Conservation (phyloP, 2,329 filamentous ascomycete genomes). For the Beauveria sp. region DNA sequence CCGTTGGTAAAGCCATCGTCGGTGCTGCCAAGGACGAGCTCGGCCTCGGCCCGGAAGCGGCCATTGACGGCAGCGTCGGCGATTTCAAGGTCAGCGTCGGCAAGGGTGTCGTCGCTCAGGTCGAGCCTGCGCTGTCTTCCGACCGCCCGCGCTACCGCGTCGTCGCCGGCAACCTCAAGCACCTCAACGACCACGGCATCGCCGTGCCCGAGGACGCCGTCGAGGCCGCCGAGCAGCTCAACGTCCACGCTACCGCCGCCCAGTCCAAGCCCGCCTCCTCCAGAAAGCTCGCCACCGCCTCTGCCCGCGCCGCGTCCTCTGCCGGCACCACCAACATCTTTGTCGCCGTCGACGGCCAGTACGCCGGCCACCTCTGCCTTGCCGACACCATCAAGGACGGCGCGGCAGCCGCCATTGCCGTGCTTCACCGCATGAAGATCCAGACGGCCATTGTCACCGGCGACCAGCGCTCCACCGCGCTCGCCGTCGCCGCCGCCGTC, state of each 20-base stretch:
- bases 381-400: constrained; percentile 88
- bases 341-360: constrained; percentile 74
- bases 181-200: constrained; percentile 65
- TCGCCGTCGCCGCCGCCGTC: constrained; percentile 74
- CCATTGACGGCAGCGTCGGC: constrained; percentile 74
- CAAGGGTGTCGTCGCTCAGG: constrained; percentile 71
- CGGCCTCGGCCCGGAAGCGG: constrained; percentile 60
- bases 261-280: constrained; percentile 45
- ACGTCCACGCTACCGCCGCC: constrained; percentile 44
- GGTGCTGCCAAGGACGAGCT: constrained; percentile 68
- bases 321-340: constrained; percentile 87
- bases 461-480: constrained; percentile 76
- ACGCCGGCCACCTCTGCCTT: constrained; percentile 75
- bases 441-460: constrained; percentile 89
- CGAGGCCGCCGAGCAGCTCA: constrained; percentile 53
- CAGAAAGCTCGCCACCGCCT: constrained; percentile 14
- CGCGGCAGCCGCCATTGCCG: constrained; percentile 70
- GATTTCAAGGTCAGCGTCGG: constrained; percentile 81
- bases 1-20: constrained; percentile 84
- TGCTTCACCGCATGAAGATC: constrained; percentile 77
- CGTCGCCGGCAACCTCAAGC: constrained; percentile 75
- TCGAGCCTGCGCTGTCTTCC: constrained; percentile 66
- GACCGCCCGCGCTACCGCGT: constrained; percentile 68
- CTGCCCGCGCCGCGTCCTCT: constrained; percentile 23
- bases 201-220: constrained; percentile 56